These are phyloP conservation scores for Podospora appendiculata DNA, from an alignment of 495 filamentous ascomycete species.

Conservation along the genomic window DNA sequence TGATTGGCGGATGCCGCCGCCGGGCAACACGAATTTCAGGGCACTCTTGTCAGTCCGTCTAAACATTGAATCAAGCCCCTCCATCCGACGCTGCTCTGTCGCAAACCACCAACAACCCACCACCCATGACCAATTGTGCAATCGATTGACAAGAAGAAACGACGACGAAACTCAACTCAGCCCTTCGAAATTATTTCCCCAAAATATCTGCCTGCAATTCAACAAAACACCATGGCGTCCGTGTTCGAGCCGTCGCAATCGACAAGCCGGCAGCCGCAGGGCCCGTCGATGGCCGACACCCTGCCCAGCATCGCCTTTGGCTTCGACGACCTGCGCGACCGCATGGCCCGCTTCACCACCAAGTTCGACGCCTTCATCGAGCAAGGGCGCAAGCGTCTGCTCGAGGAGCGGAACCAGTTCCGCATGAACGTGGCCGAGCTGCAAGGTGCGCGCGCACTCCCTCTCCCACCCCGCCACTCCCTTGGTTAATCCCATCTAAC, in stretches of 20 bases:
- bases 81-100: not conserved
- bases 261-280: constrained; percentile 58
- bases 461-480: no score
- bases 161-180: not conserved
- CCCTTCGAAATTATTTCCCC: not conserved
- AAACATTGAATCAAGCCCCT: no score
- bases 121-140: no score
- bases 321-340: constrained; percentile 89
- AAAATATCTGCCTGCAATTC: not conserved
- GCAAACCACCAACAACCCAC: not conserved
- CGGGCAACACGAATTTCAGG: no score
- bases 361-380: constrained; percentile 94
- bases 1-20: no score
- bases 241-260: constrained; percentile 72
- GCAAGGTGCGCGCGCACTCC: constrained; percentile 61
- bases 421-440: constrained; percentile 81
- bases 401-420: constrained; percentile 92
- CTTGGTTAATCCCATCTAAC: no score
- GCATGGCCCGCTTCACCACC: constrained; percentile 88
- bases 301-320: constrained; percentile 90
- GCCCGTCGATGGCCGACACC: constrained; percentile 57
- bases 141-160: not conserved
- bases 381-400: constrained; percentile 73
- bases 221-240: constrained; percentile 47
- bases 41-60: no score